Evolutionary conservation across 2,329 filamentous ascomycete genomes (phyloP), one percentile per base, ranked within the genome.

Genomic region (Laburnicola sp.): DNA sequence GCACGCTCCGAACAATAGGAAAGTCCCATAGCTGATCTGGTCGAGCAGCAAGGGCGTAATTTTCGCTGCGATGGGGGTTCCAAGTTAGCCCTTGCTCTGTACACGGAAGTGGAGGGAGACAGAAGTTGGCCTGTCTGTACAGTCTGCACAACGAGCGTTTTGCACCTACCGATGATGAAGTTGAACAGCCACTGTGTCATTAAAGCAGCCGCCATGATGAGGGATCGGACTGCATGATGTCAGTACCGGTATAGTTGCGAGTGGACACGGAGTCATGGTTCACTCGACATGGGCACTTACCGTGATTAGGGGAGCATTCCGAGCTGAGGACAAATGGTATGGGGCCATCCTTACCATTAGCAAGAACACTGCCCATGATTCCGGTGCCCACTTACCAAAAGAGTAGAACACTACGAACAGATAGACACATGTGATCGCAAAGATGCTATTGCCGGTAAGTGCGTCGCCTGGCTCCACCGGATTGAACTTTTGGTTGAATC

Each of bases 361-460:
- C 51, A 23, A 25, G 30, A 22, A 43, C 39, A 3, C 11, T 10
- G 4, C 38, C 28, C 5, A 25, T 41, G 22, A 25, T 27, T 25
- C 28, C 31, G 4, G 16, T 7, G 25, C 2, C 21, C 10, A 50
- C 62, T 51, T 63, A 66, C 63, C 75, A 46, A 77, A 76, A 2
- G 68, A 74, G 63, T 76, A 78, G 59, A 77, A 77, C 7, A 77
- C 73, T 6, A 77, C 76, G 45, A 76, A 78, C 5, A 77, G 65
- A 53, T 80, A 80, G 4, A 81, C 76, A 63, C 79, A 81, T 45
- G 81, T 73, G 65, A 81, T 80, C 6, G 76, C 74, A 42, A 81
- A 76, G 40, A 72, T 74, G 50, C 65, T 65, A 37, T 65, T 68
- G 41, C 71, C 71, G 35, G 65, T 67, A n/a, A 73, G 67, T 4